Evolutionary conservation across 441 rosid species (phyloP), one percentile per base, ranked within the genome.

Genomic region (Breynia disticha): DNA sequence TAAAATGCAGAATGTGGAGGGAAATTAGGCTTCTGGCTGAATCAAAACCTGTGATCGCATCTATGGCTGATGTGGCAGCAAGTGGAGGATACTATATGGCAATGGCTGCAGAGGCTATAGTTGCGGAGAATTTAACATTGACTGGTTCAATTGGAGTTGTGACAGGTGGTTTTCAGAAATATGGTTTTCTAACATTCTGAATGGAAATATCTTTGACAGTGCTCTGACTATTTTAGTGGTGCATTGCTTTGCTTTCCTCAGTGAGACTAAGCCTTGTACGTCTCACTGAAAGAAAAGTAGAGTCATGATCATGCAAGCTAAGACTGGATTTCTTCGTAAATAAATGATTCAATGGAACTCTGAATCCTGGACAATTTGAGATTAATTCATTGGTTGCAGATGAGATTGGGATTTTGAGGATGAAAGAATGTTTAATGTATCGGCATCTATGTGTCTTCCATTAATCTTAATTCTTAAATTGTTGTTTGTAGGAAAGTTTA

Each of bases 21-120:
- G 97, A 90, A 74, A 84, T 90, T 65, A 83, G 73, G 68, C 86
- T 86, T 53, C 65, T 90, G 74, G 88, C 97, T 59, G 84, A 65
- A 74, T 74, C 80, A 62, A 90, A 81, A 62, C 97, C 95, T 0
- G 97, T 86, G 60, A 67, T 90, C 57, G 95, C 97, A 49, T 90
- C 97, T 51, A 90, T 90, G 97, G 70, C 85, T 66, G 95, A 90
- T 74, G 97, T 90, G 47, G 97, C 97, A 63, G 97, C 94, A 46
- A 91, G 95, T 68, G 98, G 98, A 66, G 98, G 98, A 57, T 91
- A 91, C 70, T 91, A 91, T 72, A 91, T 91, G 95, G 96, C 98
- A 51, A 91, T 91, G 96, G 96, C 87, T 57, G 81, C 95, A 44
- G 80, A 67, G 55, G 44, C 81, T 55, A 79, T 90, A 44, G 79